Conservation (phyloP, 495 filamentous ascomycete genomes). For the Lepidopterella palustris region DNA sequence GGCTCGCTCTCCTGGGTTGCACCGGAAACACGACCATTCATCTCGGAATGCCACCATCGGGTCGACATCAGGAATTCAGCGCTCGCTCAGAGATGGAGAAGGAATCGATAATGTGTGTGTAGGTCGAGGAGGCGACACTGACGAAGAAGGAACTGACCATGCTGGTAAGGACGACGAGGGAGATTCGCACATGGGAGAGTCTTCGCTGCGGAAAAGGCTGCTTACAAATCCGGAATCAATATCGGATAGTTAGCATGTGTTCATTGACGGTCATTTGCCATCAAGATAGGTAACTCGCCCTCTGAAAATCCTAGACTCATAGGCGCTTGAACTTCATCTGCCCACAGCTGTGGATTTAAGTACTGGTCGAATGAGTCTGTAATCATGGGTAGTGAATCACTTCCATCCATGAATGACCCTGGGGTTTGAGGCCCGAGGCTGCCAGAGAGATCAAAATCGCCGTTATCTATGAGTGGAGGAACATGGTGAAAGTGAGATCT, state of each 20-base stretch:
- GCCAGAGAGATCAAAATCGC: constrained; percentile 9
- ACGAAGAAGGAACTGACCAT: constrained; percentile 8
- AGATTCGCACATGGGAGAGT: constrained; percentile 18
- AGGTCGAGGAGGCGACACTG: constrained; percentile 14
- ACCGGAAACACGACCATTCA: constrained; percentile 20
- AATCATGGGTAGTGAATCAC: constrained; percentile 10
- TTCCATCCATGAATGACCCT: constrained; percentile 15
- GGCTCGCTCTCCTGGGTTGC: constrained; percentile 4
- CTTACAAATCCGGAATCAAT: constrained; percentile 2
- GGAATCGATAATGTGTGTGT: constrained; percentile 21
- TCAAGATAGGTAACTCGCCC: constrained; percentile 13
- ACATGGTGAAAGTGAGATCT: constrained; percentile 13
- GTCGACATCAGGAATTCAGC: constrained; percentile 16
- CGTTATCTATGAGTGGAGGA: constrained; percentile 10
- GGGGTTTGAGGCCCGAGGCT: constrained; percentile 23
- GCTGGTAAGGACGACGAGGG: constrained; percentile 14
- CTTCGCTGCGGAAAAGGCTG: constrained; percentile 12
- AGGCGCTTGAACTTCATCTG: constrained; percentile 15
- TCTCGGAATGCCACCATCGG: constrained; percentile 12
- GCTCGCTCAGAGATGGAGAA: constrained; percentile 22
- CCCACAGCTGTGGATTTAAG: constrained; percentile 15
- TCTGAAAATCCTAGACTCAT: constrained; percentile 24
- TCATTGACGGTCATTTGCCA: constrained; percentile 5
- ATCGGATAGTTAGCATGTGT: constrained; percentile 13
- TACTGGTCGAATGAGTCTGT: constrained; percentile 19